phyloP scores from a whole-genome alignment of 2,329 filamentous ascomycete genomes.

The Microthyrium microscopicum region DNA sequence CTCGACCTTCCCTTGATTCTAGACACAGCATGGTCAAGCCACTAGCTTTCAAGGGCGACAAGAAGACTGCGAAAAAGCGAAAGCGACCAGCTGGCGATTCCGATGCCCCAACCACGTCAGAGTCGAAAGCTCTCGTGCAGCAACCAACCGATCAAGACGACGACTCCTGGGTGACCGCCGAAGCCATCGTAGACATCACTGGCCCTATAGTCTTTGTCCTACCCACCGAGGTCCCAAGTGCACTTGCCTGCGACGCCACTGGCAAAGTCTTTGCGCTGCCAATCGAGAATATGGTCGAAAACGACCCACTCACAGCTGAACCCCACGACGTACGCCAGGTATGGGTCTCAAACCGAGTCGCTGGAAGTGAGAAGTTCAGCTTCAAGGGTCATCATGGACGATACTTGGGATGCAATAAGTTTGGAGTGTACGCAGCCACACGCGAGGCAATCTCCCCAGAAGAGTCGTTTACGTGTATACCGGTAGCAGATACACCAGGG shows the following conservation, averaged over 20 bases:
- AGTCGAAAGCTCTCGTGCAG: conserved; percentile 12
- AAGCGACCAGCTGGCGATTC: conserved; percentile 49
- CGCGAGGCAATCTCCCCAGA: conserved; percentile 69
- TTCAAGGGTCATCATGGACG: conserved; percentile 84
- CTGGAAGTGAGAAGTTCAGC: conserved; percentile 64
- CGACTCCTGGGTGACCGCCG: conserved; percentile 84
- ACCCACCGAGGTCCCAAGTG: conserved; percentile 54
- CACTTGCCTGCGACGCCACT: conserved; percentile 69
- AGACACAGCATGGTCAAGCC: conserved; percentile 59
- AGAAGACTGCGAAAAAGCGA: conserved; percentile 69
- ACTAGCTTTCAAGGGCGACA: conserved; percentile 92
- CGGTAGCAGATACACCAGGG: conserved; percentile 44
- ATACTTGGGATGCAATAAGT: conserved; percentile 76
- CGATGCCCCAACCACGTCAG: conserved; percentile 19
- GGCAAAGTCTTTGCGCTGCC: conserved; percentile 71
- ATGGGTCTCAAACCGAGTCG: conserved; percentile 74
- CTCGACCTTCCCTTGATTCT: background rate
- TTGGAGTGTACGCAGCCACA: conserved; percentile 59
- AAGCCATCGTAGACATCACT: conserved; percentile 53
- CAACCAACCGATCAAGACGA: conserved; percentile 34
- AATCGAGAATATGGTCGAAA: conserved; percentile 79
- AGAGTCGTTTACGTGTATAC: conserved; percentile 61
- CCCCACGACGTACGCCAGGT: conserved; percentile 93
- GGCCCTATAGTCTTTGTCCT: conserved; percentile 75
- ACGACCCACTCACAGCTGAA: conserved; percentile 67